Evolutionary conservation across 441 rosid species (phyloP).

Genomic region (Populus hybrid): DNA sequence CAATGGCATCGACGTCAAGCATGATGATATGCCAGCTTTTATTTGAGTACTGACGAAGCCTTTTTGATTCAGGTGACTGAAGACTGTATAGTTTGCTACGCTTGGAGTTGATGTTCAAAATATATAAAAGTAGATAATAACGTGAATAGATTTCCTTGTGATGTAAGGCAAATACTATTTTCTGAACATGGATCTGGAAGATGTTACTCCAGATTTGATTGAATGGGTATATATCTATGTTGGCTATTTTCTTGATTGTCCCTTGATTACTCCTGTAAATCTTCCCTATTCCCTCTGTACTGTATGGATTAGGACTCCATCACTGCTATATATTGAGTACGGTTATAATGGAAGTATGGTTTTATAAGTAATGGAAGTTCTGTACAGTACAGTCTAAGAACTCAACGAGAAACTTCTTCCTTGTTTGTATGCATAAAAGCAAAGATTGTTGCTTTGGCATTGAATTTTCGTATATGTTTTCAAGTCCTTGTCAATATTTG

Average conservation of each 20-base stretch:
- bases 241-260: background rate
- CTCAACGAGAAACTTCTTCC: too few species aligned
- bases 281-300: background rate
- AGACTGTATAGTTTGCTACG: constrained; percentile 1
- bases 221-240: background rate
- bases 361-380: too few species aligned
- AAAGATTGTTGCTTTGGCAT: too few species aligned
- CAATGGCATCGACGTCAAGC: background rate
- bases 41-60: background rate
- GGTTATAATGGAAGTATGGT: too few species aligned
- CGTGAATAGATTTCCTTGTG: background rate
- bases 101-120: constrained; percentile 10
- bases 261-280: background rate
- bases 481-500: background rate
- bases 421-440: too few species aligned
- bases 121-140: background rate
- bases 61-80: constrained; percentile 21
- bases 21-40: background rate
- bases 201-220: background rate
- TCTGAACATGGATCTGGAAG: background rate
- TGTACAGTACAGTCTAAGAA: too few species aligned
- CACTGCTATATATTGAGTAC: background rate
- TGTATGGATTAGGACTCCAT: background rate
- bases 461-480: too few species aligned
- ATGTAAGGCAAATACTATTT: background rate